Conservation (phyloP, 352 stramenopile species). For the Pythium periplocum region DNA sequence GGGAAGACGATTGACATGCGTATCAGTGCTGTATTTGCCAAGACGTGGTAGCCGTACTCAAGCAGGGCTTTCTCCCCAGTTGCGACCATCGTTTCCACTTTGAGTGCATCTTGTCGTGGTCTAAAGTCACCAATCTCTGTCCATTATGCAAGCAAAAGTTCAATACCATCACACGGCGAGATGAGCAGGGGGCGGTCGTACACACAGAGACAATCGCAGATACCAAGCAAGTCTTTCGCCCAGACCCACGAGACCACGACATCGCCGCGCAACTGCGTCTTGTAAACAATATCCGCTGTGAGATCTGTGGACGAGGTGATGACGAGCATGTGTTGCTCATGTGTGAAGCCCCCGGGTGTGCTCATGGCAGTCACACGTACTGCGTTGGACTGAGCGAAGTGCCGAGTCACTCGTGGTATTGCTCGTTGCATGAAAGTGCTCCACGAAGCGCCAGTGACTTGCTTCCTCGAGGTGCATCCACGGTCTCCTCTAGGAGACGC, state of each 20-base stretch:
- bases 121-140: conserved; percentile 81
- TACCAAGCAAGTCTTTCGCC: conserved; percentile 56
- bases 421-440: conserved; percentile 30
- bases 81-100: conserved; percentile 86
- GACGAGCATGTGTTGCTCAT: conserved; percentile 78
- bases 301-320: conserved; percentile 66
- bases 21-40: conserved; percentile 79
- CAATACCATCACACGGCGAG: conserved; percentile 35
- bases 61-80: conserved; percentile 45
- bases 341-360: conserved; percentile 63
- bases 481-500: conserved; percentile 50
- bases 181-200: conserved; percentile 29
- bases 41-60: conserved; percentile 45
- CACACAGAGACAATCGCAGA: conserved; percentile 37
- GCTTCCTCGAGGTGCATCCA: conserved; percentile 46
- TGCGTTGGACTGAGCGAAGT: conserved; percentile 59
- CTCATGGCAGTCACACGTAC: conserved; percentile 67
- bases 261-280: conserved; percentile 59
- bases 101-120: conserved; percentile 77
- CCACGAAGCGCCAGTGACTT: conserved; percentile 44
- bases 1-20: too few species aligned
- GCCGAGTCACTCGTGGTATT: conserved; percentile 69
- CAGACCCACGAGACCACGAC: conserved; percentile 58
- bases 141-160: conserved; percentile 80
- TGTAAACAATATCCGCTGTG: conserved; percentile 66